These are phyloP conservation scores for Alternaria solani DNA, from an alignment of 2,329 filamentous ascomycete genomes.

Conservation along the genomic window DNA sequence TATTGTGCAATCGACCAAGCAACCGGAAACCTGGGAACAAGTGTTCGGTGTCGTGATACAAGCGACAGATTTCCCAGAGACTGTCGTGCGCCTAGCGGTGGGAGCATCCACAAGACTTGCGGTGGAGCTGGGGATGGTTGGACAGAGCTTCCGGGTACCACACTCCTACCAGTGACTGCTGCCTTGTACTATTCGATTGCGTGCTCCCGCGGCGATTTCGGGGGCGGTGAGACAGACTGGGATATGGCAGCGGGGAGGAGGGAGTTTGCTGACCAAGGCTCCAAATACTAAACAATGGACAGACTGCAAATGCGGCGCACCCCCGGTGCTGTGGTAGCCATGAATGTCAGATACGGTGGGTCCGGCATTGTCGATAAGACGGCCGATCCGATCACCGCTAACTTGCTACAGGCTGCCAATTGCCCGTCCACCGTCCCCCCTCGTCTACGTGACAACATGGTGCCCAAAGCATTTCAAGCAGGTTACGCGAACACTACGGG, in stretches of 20 bases:
- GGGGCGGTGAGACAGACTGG: conserved; percentile 29
- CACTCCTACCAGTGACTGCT: conserved; percentile 9
- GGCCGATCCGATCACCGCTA: conserved; percentile 5
- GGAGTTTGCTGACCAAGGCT: conserved; percentile 9
- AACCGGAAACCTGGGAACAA: conserved; percentile 14
- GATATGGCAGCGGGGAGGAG: conserved; percentile 17
- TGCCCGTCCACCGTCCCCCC: conserved; percentile 9
- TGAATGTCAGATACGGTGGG: conserved; percentile 12
- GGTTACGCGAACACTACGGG: conserved; percentile 56
- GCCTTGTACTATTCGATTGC: conserved; percentile 5
- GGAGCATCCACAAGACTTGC: conserved; percentile 38
- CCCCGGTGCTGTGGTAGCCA: conserved; percentile 22
- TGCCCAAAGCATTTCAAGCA: conserved; percentile 56
- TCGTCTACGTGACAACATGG: conserved; percentile 42
- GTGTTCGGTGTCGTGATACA: conserved; percentile 24
- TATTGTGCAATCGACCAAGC: conserved; percentile 22
- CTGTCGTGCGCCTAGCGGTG: conserved; percentile 25
- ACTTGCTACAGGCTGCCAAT: conserved; percentile 5
- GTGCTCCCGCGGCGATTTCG: conserved; percentile 4
- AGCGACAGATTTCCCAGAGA: conserved; percentile 34
- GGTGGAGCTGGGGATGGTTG: conserved; percentile 19
- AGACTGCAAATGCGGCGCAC: conserved; percentile 6
- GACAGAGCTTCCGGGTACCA: conserved; percentile 10
- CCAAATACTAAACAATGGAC: conserved; percentile 9
- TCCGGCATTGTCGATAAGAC: conserved; percentile 13